Base-by-base conservation (phyloP, 2,329 filamentous ascomycete species). In the Thermothelomyces thermophilus region DNA sequence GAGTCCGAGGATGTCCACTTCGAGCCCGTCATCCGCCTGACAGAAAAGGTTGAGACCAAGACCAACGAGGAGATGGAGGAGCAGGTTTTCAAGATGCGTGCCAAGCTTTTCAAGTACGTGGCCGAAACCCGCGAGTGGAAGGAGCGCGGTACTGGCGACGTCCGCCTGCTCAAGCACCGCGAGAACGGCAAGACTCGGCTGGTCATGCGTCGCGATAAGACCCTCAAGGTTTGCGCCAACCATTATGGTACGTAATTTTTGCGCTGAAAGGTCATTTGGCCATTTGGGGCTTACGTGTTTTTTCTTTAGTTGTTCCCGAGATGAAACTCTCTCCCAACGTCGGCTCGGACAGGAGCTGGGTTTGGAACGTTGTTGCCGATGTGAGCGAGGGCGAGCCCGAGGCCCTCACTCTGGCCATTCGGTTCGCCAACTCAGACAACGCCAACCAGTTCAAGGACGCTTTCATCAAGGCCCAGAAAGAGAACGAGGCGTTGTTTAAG, bases 311-410 rank as follows among this genome's bases (percentile, higher is more conserved):
- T 66, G 89, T 95, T 55, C 91, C 91, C 56, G 91, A 96, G 73
- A 97, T 98, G 91, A 96, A 95, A 78, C 85, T 98, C 58, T 91
- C 87, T 56, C 90, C 93, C 72, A 98, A 98, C 70, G 90, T 97
- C 60, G 93, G 93, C 65, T 95, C 88, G 64, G 93, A 98, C 77
- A 87, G 93, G 70, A 94, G 87, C 75, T 98, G 93, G 93, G 93
- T 98, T 60, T 98, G 93, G 93, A 97, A 95, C 66, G 91, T 90
- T 53, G 86, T 90, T 51, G 93, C 93, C 60, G 93, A 98, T 77
- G 91, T 97, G 62, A 95, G 89, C 66, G 93, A 98, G 79, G 93
- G 93, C 56, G 91, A 96, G 76, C 87, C 93, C 57, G 93, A 98
- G 79, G 89, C 90, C 49, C 85, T 90, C 65, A 98, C 93, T 48